Base-by-base conservation (phyloP, 2,329 filamentous ascomycete genomes). In the Ilyonectria mors-panacis region DNA sequence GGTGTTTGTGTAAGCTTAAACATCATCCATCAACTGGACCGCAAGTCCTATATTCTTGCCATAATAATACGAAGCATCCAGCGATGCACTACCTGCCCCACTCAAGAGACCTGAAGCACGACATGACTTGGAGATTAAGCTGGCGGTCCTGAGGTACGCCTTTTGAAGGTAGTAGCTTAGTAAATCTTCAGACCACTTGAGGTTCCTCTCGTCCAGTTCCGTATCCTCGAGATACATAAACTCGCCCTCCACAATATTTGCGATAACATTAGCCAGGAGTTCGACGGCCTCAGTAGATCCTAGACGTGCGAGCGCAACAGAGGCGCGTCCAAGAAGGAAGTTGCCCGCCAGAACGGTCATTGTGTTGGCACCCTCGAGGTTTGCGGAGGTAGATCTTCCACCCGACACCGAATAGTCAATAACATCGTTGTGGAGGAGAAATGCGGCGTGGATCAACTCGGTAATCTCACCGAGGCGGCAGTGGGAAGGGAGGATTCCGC, bases 171-270 rank as follows among this genome's bases (percentile, higher is more conserved):
- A 99, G 83, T 98, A 98, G 28, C 90, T 88, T 68, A 99, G 88
- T 1, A 94, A 93, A 59, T 97, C 93, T 77, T 98, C 94, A 2
- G 92, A 96, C 89, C 93, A 98, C 10, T 87, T 84, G 1, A 95
- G 95, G 73, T 93, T 91, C 71, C 88, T 87, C 85, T 98, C 95
- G 78, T 98, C 95, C 71, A 89, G 87, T 50, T 93, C 93, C 1
- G 96, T 98, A 82, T 99, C 99, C 84, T 97, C 97, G 75, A 99
- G 86, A 85, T 99, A 96, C 96, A 99, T 99, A 85, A 99, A 98
- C 82, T 99, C 96, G 78, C 96, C 96, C 83, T 99, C 96, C 19
- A 99, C 95, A 28, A 99, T 86, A 79, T 99, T 99, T 50, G 96
- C 95, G 74, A 99, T 98, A 45, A 98, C 96, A 1, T 95, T 98